phyloP scores from a whole-genome alignment of 805 yeast species.

The Metschnikowia chrysomelidarum region DNA sequence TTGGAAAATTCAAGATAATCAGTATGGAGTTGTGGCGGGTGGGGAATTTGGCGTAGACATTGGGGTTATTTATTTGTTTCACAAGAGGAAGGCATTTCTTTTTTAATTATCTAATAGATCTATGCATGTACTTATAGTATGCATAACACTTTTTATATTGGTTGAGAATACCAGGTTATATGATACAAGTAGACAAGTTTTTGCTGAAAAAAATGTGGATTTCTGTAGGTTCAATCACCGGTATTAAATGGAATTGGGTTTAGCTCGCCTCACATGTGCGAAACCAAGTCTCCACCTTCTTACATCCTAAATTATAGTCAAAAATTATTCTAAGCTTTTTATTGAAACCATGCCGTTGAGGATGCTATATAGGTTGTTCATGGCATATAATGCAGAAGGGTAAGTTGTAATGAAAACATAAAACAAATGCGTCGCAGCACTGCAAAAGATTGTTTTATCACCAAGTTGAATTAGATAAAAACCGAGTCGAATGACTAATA shows the following conservation, averaged over 20 bases:
- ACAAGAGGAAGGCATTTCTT: background rate
- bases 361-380: conserved; percentile 36
- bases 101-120: background rate
- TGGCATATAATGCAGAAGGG: conserved; percentile 18
- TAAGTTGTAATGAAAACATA: conserved; percentile 9
- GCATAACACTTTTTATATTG: background rate
- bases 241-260: too few relatives aligned
- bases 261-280: too few relatives aligned
- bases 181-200: too few relatives aligned
- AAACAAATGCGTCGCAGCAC: conserved; percentile 24
- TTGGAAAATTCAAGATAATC: conserved; percentile 65
- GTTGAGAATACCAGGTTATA: too few relatives aligned
- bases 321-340: conserved; percentile 1
- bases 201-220: too few relatives aligned
- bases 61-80: too few relatives aligned
- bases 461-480: conserved; percentile 24
- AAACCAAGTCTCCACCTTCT: too few relatives aligned
- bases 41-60: conserved; percentile 29
- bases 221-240: too few relatives aligned
- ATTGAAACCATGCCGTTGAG: conserved; percentile 46
- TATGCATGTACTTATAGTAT: background rate
- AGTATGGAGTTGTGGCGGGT: conserved; percentile 87
- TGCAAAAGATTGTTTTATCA: conserved; percentile 23
- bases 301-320: conserved; percentile 1
- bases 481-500: conserved; percentile 13